Conservation (phyloP, 192 early-diverging fungal genomes). For the Linnemannia hyalina region DNA sequence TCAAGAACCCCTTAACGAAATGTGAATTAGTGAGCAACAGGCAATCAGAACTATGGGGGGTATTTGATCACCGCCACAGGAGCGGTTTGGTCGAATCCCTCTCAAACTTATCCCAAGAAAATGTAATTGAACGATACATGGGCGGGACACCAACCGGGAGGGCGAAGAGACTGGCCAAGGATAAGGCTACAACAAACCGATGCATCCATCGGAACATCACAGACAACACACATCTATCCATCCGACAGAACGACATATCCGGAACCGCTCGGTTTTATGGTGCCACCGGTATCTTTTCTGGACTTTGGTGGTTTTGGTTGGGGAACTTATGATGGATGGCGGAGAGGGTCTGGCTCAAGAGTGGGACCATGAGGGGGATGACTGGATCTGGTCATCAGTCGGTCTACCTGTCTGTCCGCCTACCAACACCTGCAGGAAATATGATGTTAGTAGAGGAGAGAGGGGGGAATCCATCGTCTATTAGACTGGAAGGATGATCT, state of each 20-base stretch:
- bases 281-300: background rate
- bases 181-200: constrained; percentile 2
- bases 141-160: background rate
- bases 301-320: background rate
- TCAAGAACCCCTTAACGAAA: constrained; percentile 9
- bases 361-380: background rate
- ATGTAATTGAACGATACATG: constrained; percentile 30
- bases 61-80: constrained; percentile 14
- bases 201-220: constrained; percentile 30
- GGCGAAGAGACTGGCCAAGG: background rate
- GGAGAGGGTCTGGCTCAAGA: background rate
- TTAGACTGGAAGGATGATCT: background rate
- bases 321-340: background rate
- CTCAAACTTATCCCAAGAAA: constrained; percentile 51
- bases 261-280: background rate
- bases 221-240: constrained; percentile 2
- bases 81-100: constrained; percentile 20
- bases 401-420: background rate
- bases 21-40: background rate
- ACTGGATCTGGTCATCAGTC: background rate
- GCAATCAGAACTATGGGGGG: too few species aligned
- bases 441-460: background rate
- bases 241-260: constrained; percentile 5
- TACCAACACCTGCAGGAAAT: background rate
- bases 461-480: constrained; percentile 4